Conservation (phyloP, 2,329 filamentous ascomycete species). For the Xylogone sp. region DNA sequence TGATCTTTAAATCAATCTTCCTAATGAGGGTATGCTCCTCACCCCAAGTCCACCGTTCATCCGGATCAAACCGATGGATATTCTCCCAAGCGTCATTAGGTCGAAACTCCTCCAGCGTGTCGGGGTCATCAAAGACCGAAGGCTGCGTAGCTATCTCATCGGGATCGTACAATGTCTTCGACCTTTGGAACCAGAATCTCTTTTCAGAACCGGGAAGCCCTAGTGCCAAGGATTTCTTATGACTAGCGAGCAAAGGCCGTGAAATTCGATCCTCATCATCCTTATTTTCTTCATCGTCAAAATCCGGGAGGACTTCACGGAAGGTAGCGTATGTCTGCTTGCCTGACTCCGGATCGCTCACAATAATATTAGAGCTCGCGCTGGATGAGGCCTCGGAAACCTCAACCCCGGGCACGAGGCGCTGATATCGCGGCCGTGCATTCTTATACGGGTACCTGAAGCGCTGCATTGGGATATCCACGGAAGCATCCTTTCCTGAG, state of each 20-base stretch:
- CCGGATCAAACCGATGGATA: slow-evolving; percentile 33
- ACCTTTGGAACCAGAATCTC: slow-evolving; percentile 21
- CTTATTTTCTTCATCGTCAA: neutral
- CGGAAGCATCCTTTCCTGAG: slow-evolving; percentile 5
- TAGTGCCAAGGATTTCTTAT: slow-evolving; percentile 3
- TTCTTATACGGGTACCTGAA: neutral
- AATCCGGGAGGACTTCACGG: neutral
- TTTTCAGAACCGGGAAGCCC: slow-evolving; percentile 13
- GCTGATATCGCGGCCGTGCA: slow-evolving; percentile 7
- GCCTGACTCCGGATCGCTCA: neutral
- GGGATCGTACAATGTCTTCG: slow-evolving; percentile 13
- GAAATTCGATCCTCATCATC: neutral
- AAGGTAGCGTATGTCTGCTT: neutral
- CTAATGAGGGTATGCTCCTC: slow-evolving; percentile 27
- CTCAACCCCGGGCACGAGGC: slow-evolving; percentile 1
- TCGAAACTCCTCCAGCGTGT: slow-evolving; percentile 15
- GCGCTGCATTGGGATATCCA: slow-evolving; percentile 10
- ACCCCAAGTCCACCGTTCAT: slow-evolving; percentile 32
- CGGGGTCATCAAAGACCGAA: slow-evolving; percentile 21
- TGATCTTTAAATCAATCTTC: slow-evolving; percentile 29
- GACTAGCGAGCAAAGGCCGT: neutral
- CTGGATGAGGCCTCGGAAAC: neutral
- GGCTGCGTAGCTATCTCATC: slow-evolving; percentile 20
- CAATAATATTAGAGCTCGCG: neutral
- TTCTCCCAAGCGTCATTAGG: slow-evolving; percentile 32